Percentiles rank a stretch among this genome's conserved stretches.
These are phyloP conservation scores for Hyaloscypha finlandica DNA, from an alignment of 495 filamentous ascomycete genomes.

Conservation along the genomic window DNA sequence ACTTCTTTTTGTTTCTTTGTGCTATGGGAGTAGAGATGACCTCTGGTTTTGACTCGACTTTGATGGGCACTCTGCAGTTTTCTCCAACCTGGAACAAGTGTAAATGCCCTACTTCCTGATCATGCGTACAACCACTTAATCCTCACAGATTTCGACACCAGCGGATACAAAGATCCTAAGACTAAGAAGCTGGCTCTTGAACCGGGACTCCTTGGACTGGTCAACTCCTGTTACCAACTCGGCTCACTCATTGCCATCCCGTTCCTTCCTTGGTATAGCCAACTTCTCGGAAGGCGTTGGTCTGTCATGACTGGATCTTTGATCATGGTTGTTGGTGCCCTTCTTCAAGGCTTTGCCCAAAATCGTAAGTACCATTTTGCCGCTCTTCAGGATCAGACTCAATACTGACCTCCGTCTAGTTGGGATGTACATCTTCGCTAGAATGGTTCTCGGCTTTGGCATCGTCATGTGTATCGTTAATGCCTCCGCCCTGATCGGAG, in stretches of 20 bases:
- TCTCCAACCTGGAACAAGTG: constrained; percentile 8
- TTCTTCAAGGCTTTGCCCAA: constrained; percentile 2
- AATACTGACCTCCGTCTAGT: constrained; percentile 7
- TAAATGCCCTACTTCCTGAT: not conserved
- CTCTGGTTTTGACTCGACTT: constrained; percentile 69
- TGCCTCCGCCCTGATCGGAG: constrained; percentile 64
- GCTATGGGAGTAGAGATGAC: constrained; percentile 67
- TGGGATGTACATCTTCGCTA: constrained; percentile 65
- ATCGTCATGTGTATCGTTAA: constrained; percentile 67
- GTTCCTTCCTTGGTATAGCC: constrained; percentile 47
- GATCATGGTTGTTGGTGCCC: constrained; percentile 49
- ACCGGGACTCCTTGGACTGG: constrained; percentile 27
- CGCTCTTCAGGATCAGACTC: not conserved
- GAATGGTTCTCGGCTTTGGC: constrained; percentile 65
- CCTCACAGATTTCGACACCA: constrained; percentile 18
- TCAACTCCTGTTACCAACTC: constrained; percentile 41
- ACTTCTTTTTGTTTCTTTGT: constrained; percentile 64
- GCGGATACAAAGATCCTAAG: constrained; percentile 10
- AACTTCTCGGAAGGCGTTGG: constrained; percentile 47
- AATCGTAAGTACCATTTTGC: not conserved
- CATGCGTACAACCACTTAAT: not conserved
- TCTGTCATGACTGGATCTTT: constrained; percentile 51
- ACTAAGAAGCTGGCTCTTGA: constrained; percentile 11
- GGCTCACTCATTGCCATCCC: constrained; percentile 52
- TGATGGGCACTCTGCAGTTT: constrained; percentile 33